A percentile compares a stretch with the other conserved stretches of the same genome.
phyloP scores from a whole-genome alignment of 257 asterid genomes.

The Petrea volubilis region DNA sequence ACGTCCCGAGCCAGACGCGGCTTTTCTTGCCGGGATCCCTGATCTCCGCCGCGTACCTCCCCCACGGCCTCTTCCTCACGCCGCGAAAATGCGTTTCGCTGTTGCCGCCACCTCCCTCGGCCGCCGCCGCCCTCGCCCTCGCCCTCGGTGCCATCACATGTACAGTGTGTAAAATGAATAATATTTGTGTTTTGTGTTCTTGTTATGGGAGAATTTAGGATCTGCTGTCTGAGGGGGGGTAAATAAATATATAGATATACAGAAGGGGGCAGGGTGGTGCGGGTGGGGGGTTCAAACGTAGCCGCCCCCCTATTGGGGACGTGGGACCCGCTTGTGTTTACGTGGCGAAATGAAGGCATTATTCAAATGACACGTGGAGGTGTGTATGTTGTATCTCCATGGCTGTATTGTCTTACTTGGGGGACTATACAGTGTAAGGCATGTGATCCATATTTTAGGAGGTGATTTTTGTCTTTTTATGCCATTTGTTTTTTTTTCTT shows the following conservation, averaged over 20 bases:
- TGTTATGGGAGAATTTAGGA: neutral
- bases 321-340: constrained; percentile 1
- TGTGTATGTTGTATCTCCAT: neutral
- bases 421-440: no score
- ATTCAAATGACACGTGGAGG: constrained; percentile 24
- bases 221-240: neutral
- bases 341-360: constrained; percentile 27
- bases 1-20: constrained; percentile 71
- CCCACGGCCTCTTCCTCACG: constrained; percentile 66
- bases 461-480: no score
- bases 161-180: neutral
- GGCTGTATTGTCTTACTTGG: no score
- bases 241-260: constrained; percentile 18
- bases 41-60: constrained; percentile 64
- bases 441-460: no score
- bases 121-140: constrained; percentile 24
- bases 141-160: constrained; percentile 38
- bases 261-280: neutral
- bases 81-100: constrained; percentile 49
- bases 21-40: constrained; percentile 55
- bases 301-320: neutral
- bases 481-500: no score
- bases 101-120: neutral
- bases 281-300: neutral
- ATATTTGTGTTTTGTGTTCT: neutral